Percentiles rank a stretch among this genome's conserved stretches.
phyloP scores from a whole-genome alignment of 306 rosid genomes.

The Vigna trinervia region DNA sequence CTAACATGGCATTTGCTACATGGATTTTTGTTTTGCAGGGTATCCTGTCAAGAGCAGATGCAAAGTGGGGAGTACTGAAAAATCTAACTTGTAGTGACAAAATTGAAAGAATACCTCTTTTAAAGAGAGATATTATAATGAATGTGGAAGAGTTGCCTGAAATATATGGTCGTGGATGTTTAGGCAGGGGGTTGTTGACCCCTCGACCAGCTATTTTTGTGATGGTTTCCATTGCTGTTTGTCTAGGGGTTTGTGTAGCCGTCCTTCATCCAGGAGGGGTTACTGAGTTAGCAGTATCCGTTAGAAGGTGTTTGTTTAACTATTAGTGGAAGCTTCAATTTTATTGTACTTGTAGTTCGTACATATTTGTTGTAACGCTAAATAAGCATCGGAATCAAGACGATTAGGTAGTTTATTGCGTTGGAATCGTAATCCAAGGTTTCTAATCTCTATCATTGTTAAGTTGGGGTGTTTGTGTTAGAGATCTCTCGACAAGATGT shows the following conservation, averaged over 20 bases:
- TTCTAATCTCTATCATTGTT: conserved; percentile 31
- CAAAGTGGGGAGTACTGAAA: conserved; percentile 44
- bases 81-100: conserved; percentile 45
- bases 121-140: conserved; percentile 54
- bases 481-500: no score
- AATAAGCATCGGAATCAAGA: conserved; percentile 25
- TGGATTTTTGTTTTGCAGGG: conserved; percentile 60
- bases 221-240: conserved; percentile 64
- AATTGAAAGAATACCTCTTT: conserved; percentile 62
- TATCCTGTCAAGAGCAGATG: conserved; percentile 47
- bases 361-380: conserved; percentile 55
- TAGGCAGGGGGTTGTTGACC: conserved; percentile 48
- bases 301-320: conserved; percentile 82
- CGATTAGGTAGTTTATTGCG: conserved; percentile 3
- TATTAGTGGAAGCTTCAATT: conserved; percentile 35
- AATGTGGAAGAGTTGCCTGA: conserved; percentile 58
- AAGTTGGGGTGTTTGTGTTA: no score
- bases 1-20: conserved; percentile 13
- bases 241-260: conserved; percentile 79
- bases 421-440: conserved; percentile 29
- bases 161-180: conserved; percentile 34
- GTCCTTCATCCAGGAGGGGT: conserved; percentile 81
- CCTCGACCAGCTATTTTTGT: conserved; percentile 59
- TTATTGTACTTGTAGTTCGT: conserved; percentile 37
- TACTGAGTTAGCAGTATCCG: conserved; percentile 71